phyloP scores from a whole-genome alignment of 2,329 filamentous ascomycete genomes.

The Helotiales sp. region DNA sequence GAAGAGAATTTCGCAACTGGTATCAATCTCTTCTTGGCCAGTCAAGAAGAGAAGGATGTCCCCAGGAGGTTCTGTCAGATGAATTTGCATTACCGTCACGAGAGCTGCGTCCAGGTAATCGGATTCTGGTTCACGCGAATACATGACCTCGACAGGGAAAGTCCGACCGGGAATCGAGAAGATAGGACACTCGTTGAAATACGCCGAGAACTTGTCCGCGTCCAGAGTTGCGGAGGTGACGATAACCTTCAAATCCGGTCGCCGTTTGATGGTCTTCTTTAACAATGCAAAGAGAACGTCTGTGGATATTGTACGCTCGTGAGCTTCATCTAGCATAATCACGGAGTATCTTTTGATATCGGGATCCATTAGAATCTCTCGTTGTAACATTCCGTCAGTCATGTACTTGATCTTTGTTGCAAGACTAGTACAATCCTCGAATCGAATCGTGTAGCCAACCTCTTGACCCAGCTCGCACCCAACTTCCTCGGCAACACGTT shows the following conservation, averaged over 20 bases:
- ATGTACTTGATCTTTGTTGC: constrained; percentile 98
- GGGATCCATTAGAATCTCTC: constrained; percentile 92
- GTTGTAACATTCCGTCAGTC: constrained; percentile 97
- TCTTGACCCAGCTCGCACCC: constrained; percentile 89
- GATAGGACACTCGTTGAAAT: constrained; percentile 95
- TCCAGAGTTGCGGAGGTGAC: constrained; percentile 96
- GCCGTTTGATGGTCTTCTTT: constrained; percentile 87
- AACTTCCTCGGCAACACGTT: constrained; percentile 95
- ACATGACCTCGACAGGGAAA: constrained; percentile 94
- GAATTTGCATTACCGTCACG: constrained; percentile 98
- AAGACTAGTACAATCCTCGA: constrained; percentile 90
- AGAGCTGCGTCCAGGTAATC: constrained; percentile 94
- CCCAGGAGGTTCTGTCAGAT: constrained; percentile 87
- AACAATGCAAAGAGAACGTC: constrained; percentile 93
- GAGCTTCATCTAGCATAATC: constrained; percentile 97
- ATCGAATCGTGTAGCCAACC: constrained; percentile 96
- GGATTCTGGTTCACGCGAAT: constrained; percentile 90
- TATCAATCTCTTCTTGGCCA: constrained; percentile 97
- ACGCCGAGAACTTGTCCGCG: constrained; percentile 95
- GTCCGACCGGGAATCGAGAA: constrained; percentile 96
- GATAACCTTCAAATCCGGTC: constrained; percentile 90
- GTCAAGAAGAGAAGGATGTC: constrained; percentile 98
- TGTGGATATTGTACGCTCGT: constrained; percentile 95
- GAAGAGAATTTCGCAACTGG: constrained; percentile 86
- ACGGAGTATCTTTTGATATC: constrained; percentile 89